A percentile compares a stretch with the other conserved stretches of the same genome.
phyloP scores from a whole-genome alignment of 2,329 filamentous ascomycete genomes.

The Fusarium scirpi region DNA sequence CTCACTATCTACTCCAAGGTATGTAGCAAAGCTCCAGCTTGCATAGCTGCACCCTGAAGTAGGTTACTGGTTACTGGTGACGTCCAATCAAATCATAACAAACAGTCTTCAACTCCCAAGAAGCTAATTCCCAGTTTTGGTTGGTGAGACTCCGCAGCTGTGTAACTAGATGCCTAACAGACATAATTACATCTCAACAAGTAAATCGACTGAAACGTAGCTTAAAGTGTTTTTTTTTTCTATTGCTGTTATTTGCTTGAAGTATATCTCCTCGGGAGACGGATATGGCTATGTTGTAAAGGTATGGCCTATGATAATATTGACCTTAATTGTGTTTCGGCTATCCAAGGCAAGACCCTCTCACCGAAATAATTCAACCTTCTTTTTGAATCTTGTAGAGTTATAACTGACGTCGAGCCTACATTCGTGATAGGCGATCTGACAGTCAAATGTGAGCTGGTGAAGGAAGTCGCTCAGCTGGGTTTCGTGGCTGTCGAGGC shows the following conservation, averaged over 20 bases:
- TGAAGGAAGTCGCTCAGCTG: neutral
- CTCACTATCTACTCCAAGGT: neutral
- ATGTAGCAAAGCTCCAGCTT: too few species aligned
- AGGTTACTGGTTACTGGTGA: neutral
- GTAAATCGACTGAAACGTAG: neutral
- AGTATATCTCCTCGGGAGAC: neutral
- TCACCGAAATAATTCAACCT: neutral
- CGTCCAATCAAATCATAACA: constrained; percentile 13
- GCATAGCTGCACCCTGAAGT: too few species aligned
- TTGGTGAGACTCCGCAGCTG: neutral
- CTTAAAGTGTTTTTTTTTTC: neutral
- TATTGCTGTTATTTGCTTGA: neutral
- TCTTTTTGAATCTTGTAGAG: neutral
- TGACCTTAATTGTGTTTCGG: constrained; percentile 15
- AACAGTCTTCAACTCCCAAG: constrained; percentile 7
- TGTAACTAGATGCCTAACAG: neutral
- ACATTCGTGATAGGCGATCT: neutral
- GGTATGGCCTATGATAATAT: constrained; percentile 11
- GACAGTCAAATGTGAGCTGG: neutral
- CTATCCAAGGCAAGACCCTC: neutral
- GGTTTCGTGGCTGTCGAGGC: neutral
- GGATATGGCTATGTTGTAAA: constrained; percentile 1
- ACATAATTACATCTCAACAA: neutral
- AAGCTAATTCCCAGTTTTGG: neutral
- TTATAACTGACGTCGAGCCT: neutral